These are phyloP conservation scores for Phytophthora melonis DNA, from an alignment of 352 stramenopile species.

Conservation along the genomic window DNA sequence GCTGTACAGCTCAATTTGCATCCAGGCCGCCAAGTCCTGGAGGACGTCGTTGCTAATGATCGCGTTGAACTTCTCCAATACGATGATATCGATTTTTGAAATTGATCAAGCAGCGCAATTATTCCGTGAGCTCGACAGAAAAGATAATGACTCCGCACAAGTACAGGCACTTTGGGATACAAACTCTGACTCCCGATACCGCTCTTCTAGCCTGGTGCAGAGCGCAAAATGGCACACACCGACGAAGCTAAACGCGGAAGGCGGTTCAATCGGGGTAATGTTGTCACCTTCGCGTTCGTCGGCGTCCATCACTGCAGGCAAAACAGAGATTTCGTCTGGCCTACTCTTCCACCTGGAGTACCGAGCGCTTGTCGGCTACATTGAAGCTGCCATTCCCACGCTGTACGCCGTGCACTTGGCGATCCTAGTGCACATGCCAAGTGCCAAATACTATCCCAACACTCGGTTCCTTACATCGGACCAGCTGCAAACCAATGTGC, in stretches of 20 bases:
- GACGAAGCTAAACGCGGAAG: no score
- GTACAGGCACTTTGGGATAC: background rate
- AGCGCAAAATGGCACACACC: background rate
- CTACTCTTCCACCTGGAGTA: conserved; percentile 34
- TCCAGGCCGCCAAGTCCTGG: background rate
- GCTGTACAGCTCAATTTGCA: conserved; percentile 3
- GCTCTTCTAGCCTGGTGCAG: background rate
- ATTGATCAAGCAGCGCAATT: background rate
- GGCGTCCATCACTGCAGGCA: no score
- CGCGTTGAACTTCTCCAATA: background rate
- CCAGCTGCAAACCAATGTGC: background rate
- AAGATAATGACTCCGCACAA: background rate
- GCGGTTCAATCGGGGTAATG: no score
- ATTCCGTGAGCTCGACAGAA: background rate
- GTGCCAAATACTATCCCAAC: conserved; percentile 27
- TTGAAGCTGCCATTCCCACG: conserved; percentile 28
- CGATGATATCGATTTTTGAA: background rate
- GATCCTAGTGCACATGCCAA: conserved; percentile 25
- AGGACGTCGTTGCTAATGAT: background rate
- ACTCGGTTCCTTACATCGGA: background rate
- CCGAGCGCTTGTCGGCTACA: conserved; percentile 22
- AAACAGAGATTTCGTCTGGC: background rate
- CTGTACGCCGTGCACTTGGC: conserved; percentile 26
- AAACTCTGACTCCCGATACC: background rate
- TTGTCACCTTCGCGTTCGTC: no score